Conservation (phyloP, 768 basidiomycete genomes). For the Collybia sordida region DNA sequence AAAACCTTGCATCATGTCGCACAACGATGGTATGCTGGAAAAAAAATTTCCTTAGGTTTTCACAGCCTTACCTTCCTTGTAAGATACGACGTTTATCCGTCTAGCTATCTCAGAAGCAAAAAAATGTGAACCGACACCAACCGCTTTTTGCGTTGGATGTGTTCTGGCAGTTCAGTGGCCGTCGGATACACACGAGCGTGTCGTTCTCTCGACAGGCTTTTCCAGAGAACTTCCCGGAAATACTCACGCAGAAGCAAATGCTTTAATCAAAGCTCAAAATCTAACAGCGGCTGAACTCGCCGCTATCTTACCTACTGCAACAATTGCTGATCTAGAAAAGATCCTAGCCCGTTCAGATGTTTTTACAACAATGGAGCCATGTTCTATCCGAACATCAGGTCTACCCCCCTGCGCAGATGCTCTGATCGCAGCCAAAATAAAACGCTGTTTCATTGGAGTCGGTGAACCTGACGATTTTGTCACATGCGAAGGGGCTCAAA, state of each 20-base stretch:
- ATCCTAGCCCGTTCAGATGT: slow-evolving; percentile 66
- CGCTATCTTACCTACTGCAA: slow-evolving; percentile 37
- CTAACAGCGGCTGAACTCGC: slow-evolving; percentile 45
- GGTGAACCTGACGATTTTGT: slow-evolving; percentile 95
- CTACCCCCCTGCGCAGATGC: slow-evolving; percentile 84
- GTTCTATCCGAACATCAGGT: slow-evolving; percentile 86
- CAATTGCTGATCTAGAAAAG: slow-evolving; percentile 39
- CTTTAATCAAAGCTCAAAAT: slow-evolving; percentile 66
- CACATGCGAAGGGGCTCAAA: slow-evolving; percentile 81
- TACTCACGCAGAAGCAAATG: slow-evolving; percentile 97
- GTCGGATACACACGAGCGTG: slow-evolving; percentile 31
- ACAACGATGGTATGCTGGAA: background rate
- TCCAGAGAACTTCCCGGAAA: slow-evolving; percentile 92
- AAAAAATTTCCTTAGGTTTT: background rate
- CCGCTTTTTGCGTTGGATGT: slow-evolving; percentile 93
- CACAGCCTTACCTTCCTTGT: too few relatives aligned
- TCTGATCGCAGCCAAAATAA: slow-evolving; percentile 68
- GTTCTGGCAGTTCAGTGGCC: slow-evolving; percentile 58
- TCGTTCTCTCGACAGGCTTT: slow-evolving; percentile 76
- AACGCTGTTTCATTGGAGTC: slow-evolving; percentile 83
- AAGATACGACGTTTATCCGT: slow-evolving; percentile 40
- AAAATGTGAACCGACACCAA: slow-evolving; percentile 65
- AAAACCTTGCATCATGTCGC: background rate
- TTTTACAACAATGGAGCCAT: slow-evolving; percentile 97
- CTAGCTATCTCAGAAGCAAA: slow-evolving; percentile 71